Evolutionary conservation across 2,329 filamentous ascomycete species (phyloP), one percentile per base, ranked within the genome.

Genomic region (Sclerotinia nivalis): DNA sequence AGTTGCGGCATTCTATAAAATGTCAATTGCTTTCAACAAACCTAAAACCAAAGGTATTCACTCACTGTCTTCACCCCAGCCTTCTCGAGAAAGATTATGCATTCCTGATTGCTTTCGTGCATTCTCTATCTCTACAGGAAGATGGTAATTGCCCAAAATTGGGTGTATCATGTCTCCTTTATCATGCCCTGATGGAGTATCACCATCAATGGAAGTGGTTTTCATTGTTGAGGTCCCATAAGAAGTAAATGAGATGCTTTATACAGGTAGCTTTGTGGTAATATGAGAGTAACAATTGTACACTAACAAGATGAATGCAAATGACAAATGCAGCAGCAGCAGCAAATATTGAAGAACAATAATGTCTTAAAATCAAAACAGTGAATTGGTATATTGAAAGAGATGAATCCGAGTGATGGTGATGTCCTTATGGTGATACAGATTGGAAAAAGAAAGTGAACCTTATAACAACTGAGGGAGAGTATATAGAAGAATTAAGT

Each of bases 1-100:
- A 81, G 65, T 81, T 83, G 52, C 82, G 81, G 68, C 83, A 84
- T 75, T 83, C 82, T 83, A 25, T 50, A 43, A n/a, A 45, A 22
- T 50, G 18, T 67, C 25, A 74, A 70, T 45, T 55, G 40, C 18
- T 47, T 6, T 43, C 18, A 34, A 37, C 18, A 20, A 12, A 25
- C 1, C 7, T 8, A 4, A 49, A 18, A n/a, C 15, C 20, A 8
- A 31, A 47, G 10, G 22, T 6, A 55, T 34, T 47, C 8, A 70
- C 71, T 69, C 55, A 74, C 72, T 69, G 3, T 74, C 70, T 65
- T 74, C 72, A 60, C 71, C 60, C 72, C 72, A 74, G n/a, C 69
- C 72, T 28, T 66, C 66, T 58, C 70, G 66, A n/a, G 62, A 65
- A 12, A 72, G 65, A 56, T 71, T 72, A 50, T 71, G 62, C 7